Evolutionary conservation across 2,329 filamentous ascomycete genomes (phyloP), one percentile per base, ranked within the genome.

Genomic region (Botrytis aclada): DNA sequence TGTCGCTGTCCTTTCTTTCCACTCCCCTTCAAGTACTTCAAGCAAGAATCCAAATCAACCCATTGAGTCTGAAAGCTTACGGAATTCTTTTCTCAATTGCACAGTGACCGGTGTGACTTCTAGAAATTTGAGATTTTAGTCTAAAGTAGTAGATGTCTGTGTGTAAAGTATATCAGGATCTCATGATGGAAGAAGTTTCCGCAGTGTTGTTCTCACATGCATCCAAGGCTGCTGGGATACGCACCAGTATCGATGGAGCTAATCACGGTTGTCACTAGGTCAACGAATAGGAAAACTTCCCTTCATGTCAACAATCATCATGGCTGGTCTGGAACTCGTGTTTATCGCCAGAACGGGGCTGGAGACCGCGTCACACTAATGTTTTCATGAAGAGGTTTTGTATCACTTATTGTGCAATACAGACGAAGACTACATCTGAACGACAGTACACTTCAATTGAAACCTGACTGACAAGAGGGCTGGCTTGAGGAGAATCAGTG

Each of bases 401-500:
- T 29, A 58, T 34, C 47, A 25, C 34, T n/a, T 7, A 12, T 29
- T 34, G 41, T 51, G 39, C 37, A 29, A 65, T 62, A 29, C n/a
- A 39, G 61, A 45, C 8, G 29, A 62, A 22, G 9, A 32, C 32
- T 20, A 10, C 8, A 60, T 43, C 41, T n/a, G 22, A 45, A 51
- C 39, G 37, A 32, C 32, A 18, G 22, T 32, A 60, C 39, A 45
- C 5, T 41, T 67, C 39, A 25, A 62, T 60, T 61, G 18, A n/a
- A 37, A 29, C 4, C 54, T 25, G 43, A 70, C 45, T 58, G 65
- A 43, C 34, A 51, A 43, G 65, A 62, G 72, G 65, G 73, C 69
- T 65, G 65, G 73, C 66, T 62, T 22, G n/a, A 65, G 70, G 70
- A 56, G 41, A 67, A 60, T 72, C 54, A 45, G 71, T 72, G 67